Evolutionary conservation across 148 eudicot genomes (phyloP).

Genomic region (Vaccinium myrtillus): DNA sequence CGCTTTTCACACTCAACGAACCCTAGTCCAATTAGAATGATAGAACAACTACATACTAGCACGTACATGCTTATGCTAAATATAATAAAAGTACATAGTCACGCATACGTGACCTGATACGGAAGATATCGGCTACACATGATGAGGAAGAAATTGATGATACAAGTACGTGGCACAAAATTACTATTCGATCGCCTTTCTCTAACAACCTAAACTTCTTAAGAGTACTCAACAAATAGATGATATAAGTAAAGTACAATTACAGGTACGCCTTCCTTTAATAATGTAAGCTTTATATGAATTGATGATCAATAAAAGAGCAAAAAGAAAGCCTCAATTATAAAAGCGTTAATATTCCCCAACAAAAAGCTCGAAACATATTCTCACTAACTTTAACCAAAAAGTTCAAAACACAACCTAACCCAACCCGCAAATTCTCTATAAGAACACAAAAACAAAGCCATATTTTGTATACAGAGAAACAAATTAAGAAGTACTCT

Average conservation of each 20-base stretch:
- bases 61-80: not conserved
- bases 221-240: not conserved
- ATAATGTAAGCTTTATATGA: not conserved
- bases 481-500: not conserved
- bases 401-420: slow-evolving; percentile 12
- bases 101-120: too few species aligned
- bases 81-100: not conserved
- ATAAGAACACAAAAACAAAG: slow-evolving; percentile 10
- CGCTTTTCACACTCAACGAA: slow-evolving; percentile 1
- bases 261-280: not conserved
- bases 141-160: not conserved
- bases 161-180: not conserved
- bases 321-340: not conserved
- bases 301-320: not conserved
- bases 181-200: not conserved
- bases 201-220: not conserved
- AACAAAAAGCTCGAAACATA: slow-evolving; percentile 13
- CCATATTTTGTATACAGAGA: not conserved
- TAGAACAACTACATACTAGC: not conserved
- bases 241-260: not conserved
- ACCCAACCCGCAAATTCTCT: slow-evolving; percentile 17
- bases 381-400: slow-evolving; percentile 20
- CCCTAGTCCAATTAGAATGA: not conserved
- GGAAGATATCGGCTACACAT: too few species aligned
- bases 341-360: not conserved